Base-by-base conservation (phyloP, 140 eudicot genomes). In the Anethum foeniculum region DNA sequence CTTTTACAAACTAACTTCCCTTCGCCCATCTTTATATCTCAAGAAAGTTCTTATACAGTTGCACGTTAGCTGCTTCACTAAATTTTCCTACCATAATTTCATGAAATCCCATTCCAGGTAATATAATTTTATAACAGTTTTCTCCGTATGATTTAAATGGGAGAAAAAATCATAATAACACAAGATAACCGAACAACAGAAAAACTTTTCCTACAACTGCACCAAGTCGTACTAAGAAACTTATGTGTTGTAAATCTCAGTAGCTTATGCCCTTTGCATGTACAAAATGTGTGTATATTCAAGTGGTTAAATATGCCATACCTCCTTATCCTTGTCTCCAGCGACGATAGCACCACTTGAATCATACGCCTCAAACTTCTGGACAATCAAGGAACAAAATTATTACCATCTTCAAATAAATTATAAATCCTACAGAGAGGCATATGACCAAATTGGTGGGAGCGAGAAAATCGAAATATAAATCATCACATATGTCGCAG, bases 301-400 rank as follows among this genome's bases (percentile, higher is more conserved):
- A 41, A 15, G 60, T 36, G 44, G 30, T 51, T 15, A 11, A 32
- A 16, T 8, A 46, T 43, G 4, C 51, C 62, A 18, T 90, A 92
- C 99, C 99, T 94, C 97, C 83, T 92, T 92, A 67, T 88, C 74
- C 82, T 81, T 92, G 83, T 92, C 94, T 85, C 99, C 99, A 64
- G 93, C 91, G 78, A 90, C 93, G 56, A 86, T 90, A 77, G 82
- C 85, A 67, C 97, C 97, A 78, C 84, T 88, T 36, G 90, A 80
- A 88, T 92, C 88, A 79, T 87, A 92, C 32, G 99, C 99, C 92
- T 94, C 99, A 52, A 90, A 94, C 82, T 89, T 94, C 99, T 94
- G 91, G 82, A 82, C 77, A 56, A 73, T 81, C 68, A 79, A 83
- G 65, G 30, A 72, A 78, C 62, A 78, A 75, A 41, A 74, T 79